These are phyloP conservation scores for Thalassiosira delicatula DNA, from an alignment of 352 stramenopile genomes.

Conservation along the genomic window DNA sequence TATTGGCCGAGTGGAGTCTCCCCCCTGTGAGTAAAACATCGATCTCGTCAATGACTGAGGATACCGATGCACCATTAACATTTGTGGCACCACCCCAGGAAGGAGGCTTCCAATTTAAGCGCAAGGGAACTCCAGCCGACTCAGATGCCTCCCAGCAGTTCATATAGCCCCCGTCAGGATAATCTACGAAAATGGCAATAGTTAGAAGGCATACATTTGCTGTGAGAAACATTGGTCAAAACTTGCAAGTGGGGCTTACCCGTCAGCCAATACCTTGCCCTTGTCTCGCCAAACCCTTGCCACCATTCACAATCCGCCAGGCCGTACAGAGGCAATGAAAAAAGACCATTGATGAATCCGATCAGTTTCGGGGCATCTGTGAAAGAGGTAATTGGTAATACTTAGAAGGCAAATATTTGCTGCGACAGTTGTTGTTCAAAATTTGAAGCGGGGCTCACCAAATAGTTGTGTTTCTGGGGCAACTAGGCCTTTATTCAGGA, in stretches of 20 bases:
- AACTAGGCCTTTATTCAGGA: constrained; percentile 51
- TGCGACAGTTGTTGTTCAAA: too few species aligned
- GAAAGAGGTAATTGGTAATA: too few species aligned
- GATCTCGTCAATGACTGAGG: constrained; percentile 63
- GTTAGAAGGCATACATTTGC: too few species aligned
- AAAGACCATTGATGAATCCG: constrained; percentile 66
- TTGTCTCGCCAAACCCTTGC: constrained; percentile 43
- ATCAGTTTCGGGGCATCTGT: constrained; percentile 62
- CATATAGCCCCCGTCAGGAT: constrained; percentile 42
- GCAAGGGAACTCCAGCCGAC: constrained; percentile 20
- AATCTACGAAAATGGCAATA: constrained; percentile 33
- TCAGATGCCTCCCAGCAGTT: constrained; percentile 13
- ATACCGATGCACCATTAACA: constrained; percentile 32
- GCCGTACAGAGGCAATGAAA: constrained; percentile 53
- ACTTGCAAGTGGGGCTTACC: constrained; percentile 17
- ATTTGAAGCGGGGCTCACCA: too few species aligned
- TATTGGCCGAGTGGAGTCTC: constrained; percentile 46
- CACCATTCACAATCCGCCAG: constrained; percentile 61
- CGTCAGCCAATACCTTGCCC: constrained; percentile 23
- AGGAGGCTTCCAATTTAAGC: constrained; percentile 41
- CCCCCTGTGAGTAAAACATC: constrained; percentile 73
- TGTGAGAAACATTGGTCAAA: too few species aligned
- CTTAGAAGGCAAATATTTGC: too few species aligned
- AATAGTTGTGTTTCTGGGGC: constrained; percentile 71
- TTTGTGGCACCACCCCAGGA: constrained; percentile 62